phyloP scores from a whole-genome alignment of 306 rosid genomes.

The Rosa multiflora region DNA sequence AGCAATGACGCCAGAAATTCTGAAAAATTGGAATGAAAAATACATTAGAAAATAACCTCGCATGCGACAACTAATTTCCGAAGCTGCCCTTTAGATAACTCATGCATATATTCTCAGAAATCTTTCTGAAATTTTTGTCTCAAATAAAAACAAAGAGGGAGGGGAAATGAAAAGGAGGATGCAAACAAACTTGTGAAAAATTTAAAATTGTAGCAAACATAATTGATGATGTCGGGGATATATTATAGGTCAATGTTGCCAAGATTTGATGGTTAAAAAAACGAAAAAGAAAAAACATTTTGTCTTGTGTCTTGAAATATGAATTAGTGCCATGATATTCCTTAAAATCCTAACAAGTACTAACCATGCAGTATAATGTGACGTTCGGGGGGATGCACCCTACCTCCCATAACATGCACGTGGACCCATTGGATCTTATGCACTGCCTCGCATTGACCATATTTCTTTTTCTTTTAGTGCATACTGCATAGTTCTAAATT shows the following conservation, averaged over 20 bases:
- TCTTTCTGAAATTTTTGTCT: constrained; percentile 37
- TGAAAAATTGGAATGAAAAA: not conserved
- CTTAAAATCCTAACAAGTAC: constrained; percentile 43
- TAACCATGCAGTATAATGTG: constrained; percentile 5
- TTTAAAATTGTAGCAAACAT: constrained; percentile 4
- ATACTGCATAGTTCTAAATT: not conserved
- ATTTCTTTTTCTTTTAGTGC: not conserved
- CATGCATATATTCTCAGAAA: constrained; percentile 46
- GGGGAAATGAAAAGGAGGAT: constrained; percentile 3
- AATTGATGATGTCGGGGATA: too few species aligned
- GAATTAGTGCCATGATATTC: constrained; percentile 50
- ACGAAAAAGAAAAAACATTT: not conserved
- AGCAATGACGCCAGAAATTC: not conserved
- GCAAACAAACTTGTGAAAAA: constrained; percentile 27
- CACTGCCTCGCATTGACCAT: constrained; percentile 5
- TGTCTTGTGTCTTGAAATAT: not conserved
- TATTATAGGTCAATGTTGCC: constrained; percentile 5
- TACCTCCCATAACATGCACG: constrained; percentile 39
- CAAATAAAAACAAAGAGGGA: constrained; percentile 27
- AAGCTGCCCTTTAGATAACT: constrained; percentile 22
- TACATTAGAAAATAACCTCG: not conserved
- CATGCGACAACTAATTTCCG: not conserved
- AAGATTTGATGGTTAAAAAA: constrained; percentile 25
- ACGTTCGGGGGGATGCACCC: constrained; percentile 54
- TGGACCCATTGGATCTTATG: constrained; percentile 36